Percentiles rank a stretch among this genome's conserved stretches.
Evolutionary conservation across 768 basidiomycete genomes (phyloP).

Genomic region (Naganishia randhawae): DNA sequence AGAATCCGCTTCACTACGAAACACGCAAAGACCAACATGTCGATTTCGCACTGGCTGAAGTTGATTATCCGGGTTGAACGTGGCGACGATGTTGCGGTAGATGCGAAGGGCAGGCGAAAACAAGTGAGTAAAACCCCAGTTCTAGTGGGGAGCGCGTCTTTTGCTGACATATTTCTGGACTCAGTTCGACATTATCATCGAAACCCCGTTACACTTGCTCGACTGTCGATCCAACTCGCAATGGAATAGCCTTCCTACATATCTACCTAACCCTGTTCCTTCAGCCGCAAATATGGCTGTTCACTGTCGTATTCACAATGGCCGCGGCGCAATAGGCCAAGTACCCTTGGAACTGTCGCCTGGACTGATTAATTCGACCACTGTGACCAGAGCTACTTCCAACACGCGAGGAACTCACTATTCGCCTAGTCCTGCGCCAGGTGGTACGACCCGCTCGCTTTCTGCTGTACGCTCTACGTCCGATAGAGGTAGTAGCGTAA

Average conservation of each 20-base stretch:
- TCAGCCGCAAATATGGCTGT: conserved; percentile 30
- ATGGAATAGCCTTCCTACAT: conserved; percentile 73
- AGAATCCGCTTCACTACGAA: conserved; percentile 72
- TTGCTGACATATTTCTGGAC: not conserved
- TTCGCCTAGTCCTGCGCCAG: conserved; percentile 21
- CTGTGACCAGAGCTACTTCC: conserved; percentile 7
- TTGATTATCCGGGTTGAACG: conserved; percentile 76
- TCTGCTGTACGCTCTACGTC: conserved; percentile 14
- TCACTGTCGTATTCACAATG: conserved; percentile 42
- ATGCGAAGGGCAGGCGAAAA: conserved; percentile 70
- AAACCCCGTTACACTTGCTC: conserved; percentile 75
- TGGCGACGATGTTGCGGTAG: conserved; percentile 65
- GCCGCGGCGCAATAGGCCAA: conserved; percentile 5
- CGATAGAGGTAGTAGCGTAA: not conserved
- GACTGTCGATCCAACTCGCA: conserved; percentile 81
- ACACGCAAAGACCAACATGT: conserved; percentile 70
- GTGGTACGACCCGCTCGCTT: conserved; percentile 6
- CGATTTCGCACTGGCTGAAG: conserved; percentile 71
- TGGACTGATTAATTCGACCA: conserved; percentile 15
- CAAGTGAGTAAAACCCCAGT: conserved; percentile 47
- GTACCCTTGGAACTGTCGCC: conserved; percentile 9
- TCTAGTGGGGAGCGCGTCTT: not conserved
- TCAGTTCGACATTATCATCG: conserved; percentile 49
- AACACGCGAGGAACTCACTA: not conserved
- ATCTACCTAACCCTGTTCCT: conserved; percentile 52